Conservation (phyloP, 2,329 filamentous ascomycete species). For the Triangularia verruculosa region DNA sequence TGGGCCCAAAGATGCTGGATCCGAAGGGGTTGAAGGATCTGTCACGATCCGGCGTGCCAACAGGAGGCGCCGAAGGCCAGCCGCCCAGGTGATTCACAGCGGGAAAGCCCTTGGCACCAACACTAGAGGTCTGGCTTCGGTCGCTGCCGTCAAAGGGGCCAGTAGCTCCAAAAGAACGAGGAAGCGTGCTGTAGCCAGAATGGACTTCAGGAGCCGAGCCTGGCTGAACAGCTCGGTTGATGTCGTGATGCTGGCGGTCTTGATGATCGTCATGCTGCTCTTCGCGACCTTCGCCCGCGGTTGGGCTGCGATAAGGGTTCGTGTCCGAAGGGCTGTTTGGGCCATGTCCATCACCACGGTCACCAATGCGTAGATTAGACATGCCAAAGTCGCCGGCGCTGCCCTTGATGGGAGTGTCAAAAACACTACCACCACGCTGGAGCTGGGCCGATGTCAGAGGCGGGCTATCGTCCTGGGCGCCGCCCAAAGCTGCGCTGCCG, state of each 20-base stretch:
- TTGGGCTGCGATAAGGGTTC: slow-evolving; percentile 92
- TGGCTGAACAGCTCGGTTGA: slow-evolving; percentile 46
- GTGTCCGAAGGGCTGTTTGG: slow-evolving; percentile 90
- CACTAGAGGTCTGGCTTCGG: slow-evolving; percentile 89
- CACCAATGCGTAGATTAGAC: slow-evolving; percentile 56
- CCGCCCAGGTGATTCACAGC: slow-evolving; percentile 55
- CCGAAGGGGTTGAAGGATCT: slow-evolving; percentile 63
- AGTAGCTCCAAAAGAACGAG: slow-evolving; percentile 49
- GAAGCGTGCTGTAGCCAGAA: slow-evolving; percentile 53
- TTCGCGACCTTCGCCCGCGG: slow-evolving; percentile 60
- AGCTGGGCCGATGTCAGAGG: slow-evolving; percentile 35
- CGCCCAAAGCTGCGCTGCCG: slow-evolving; percentile 71
- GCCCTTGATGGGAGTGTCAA: slow-evolving; percentile 55
- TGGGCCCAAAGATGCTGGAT: slow-evolving; percentile 73
- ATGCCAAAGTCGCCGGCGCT: slow-evolving; percentile 60
- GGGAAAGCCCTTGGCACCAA: slow-evolving; percentile 72
- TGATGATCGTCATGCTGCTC: slow-evolving; percentile 44
- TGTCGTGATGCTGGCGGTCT: slow-evolving; percentile 38
- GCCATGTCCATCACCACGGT: slow-evolving; percentile 60
- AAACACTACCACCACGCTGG: slow-evolving; percentile 37
- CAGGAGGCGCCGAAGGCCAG: slow-evolving; percentile 57
- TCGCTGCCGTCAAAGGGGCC: slow-evolving; percentile 68
- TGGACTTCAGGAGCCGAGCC: slow-evolving; percentile 43
- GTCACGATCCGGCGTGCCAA: slow-evolving; percentile 66
- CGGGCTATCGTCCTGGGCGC: slow-evolving; percentile 66